Conservation (phyloP, 176 grass and related monocot species). For the Lolium rigidum region DNA sequence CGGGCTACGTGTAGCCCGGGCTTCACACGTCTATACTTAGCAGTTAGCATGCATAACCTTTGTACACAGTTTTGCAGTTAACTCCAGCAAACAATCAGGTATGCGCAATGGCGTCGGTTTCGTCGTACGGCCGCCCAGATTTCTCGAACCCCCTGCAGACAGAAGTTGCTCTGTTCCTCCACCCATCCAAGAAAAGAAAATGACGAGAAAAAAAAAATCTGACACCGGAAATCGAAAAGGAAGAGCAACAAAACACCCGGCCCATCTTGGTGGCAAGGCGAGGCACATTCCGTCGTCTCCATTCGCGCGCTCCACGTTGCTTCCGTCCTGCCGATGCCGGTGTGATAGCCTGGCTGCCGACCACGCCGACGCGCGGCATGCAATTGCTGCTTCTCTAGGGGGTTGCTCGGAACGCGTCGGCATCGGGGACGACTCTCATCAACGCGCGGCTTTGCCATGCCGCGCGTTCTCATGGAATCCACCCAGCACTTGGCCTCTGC, state of each 20-base stretch:
- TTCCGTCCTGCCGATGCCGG: constrained; percentile 1
- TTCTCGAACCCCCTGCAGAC: constrained; percentile 11
- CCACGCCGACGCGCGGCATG: constrained; percentile 26
- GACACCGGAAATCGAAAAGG: constrained; percentile 8
- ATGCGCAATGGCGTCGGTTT: constrained; percentile 32
- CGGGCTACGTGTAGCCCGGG: too few relatives aligned
- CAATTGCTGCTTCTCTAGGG: constrained; percentile 15
- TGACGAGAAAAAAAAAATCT: constrained; percentile 9
- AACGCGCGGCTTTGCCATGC: constrained; percentile 36
- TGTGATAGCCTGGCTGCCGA: constrained; percentile 28
- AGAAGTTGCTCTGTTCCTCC: constrained; percentile 32
- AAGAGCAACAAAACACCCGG: constrained; percentile 22
- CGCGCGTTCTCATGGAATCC: constrained; percentile 54
- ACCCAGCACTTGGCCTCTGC: constrained; percentile 16
- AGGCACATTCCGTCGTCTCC: constrained; percentile 46
- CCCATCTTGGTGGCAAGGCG: constrained; percentile 32
- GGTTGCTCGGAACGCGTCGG: constrained; percentile 7
- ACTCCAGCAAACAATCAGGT: background rate
- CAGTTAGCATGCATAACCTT: background rate
- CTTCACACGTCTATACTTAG: constrained; percentile 3
- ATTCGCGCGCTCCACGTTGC: constrained; percentile 11
- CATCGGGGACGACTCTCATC: constrained; percentile 25
- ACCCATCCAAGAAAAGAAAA: constrained; percentile 48
- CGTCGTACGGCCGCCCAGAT: constrained; percentile 39
- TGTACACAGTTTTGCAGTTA: background rate